Percentiles rank a stretch among this genome's conserved stretches.
Evolutionary conservation across 176 grass and related monocot genomes (phyloP).

Genomic region (Phoenix dactylifera): DNA sequence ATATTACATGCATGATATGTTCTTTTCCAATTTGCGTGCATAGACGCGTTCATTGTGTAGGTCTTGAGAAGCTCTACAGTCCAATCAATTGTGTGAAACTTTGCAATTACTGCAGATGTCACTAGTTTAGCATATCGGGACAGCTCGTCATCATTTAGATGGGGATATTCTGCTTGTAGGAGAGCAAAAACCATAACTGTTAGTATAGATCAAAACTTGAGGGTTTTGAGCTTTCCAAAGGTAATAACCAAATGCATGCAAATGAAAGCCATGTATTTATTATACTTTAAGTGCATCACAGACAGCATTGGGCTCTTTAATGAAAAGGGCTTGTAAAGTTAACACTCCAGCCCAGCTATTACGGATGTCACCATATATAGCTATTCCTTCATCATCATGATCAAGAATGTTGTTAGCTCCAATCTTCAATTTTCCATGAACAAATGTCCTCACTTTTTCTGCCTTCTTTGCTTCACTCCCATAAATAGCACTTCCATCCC

Average conservation of each 20-base stretch:
- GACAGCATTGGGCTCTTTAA: slow-evolving; percentile 48
- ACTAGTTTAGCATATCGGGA: slow-evolving; percentile 38
- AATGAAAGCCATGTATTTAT: too few relatives aligned
- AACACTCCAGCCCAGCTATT: slow-evolving; percentile 54
- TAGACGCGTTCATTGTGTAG: slow-evolving; percentile 29
- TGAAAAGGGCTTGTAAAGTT: slow-evolving; percentile 48
- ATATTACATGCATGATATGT: too few relatives aligned
- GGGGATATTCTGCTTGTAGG: slow-evolving; percentile 32
- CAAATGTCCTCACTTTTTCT: slow-evolving; percentile 29
- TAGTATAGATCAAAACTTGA: too few relatives aligned
- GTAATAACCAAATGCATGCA: too few relatives aligned
- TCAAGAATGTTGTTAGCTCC: slow-evolving; percentile 32
- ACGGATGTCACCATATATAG: slow-evolving; percentile 35
- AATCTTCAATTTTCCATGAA: slow-evolving; percentile 48
- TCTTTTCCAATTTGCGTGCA: slow-evolving; percentile 42
- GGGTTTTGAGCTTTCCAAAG: too few relatives aligned
- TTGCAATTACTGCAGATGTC: slow-evolving; percentile 54
- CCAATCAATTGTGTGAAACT: slow-evolving; percentile 68
- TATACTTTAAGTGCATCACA: slow-evolving; percentile 51
- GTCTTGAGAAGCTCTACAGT: slow-evolving; percentile 58
- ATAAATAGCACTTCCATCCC: slow-evolving; percentile 50
- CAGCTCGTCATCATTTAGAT: slow-evolving; percentile 34
- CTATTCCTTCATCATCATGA: slow-evolving; percentile 26
- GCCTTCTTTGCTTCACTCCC: slow-evolving; percentile 24
- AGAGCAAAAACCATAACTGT: not conserved